These are phyloP conservation scores for Epichloe hybrida DNA, from an alignment of 2,329 filamentous ascomycete species.

Conservation along the genomic window DNA sequence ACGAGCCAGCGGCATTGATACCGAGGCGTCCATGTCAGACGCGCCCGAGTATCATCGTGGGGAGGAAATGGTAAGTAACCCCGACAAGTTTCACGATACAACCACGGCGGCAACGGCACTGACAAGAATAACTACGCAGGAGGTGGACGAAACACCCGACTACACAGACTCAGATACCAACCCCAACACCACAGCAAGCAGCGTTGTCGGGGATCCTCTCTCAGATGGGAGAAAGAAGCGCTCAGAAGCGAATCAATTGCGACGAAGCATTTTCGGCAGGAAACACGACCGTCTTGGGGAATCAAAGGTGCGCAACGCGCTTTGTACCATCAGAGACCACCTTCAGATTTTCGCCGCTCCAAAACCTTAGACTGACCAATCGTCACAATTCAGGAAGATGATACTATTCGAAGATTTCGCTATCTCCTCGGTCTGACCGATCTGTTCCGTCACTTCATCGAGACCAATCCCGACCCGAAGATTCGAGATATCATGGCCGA, in stretches of 20 bases:
- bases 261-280: conserved; percentile 85
- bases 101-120: background rate
- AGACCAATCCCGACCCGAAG: conserved; percentile 88
- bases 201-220: conserved; percentile 61
- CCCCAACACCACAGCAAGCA: conserved; percentile 64
- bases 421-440: conserved; percentile 93
- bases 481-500: conserved; percentile 89
- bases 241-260: conserved; percentile 76
- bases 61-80: conserved; percentile 37
- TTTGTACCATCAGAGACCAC: background rate
- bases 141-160: conserved; percentile 52
- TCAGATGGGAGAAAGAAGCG: conserved; percentile 73
- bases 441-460: conserved; percentile 96
- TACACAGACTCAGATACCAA: conserved; percentile 55
- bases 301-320: conserved; percentile 55
- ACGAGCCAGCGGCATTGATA: conserved; percentile 38
- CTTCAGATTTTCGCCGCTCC: background rate
- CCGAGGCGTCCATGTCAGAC: conserved; percentile 51
- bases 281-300: conserved; percentile 88
- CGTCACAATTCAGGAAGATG: conserved; percentile 62
- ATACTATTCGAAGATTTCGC: conserved; percentile 84
- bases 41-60: conserved; percentile 32
- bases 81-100: background rate
- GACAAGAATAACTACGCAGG: conserved; percentile 21
- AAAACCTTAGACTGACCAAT: background rate